Percentiles rank a stretch among this genome's conserved stretches.
Conservation (phyloP, 2,329 filamentous ascomycete species). For the Penicillium frequentans region DNA sequence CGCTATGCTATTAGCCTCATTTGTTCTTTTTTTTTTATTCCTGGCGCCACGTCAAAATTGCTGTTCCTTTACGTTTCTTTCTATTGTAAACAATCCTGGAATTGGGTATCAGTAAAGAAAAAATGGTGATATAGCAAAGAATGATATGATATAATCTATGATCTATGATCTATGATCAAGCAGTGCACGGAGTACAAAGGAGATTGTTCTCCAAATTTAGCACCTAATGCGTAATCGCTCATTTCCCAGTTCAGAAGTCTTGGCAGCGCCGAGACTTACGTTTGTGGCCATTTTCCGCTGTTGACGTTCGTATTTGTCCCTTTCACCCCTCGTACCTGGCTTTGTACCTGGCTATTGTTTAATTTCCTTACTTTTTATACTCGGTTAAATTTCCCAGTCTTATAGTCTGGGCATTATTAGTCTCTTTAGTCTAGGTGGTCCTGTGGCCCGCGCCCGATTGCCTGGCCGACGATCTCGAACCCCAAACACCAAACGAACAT, state of each 20-base stretch:
- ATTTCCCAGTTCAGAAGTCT: not conserved
- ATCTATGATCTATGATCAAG: not conserved
- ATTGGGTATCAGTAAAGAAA: not conserved
- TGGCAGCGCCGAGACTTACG: not conserved
- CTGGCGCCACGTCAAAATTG: slow-evolving; percentile 35
- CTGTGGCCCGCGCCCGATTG: slow-evolving; percentile 11
- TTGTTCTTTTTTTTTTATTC: slow-evolving; percentile 34
- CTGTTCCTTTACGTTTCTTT: slow-evolving; percentile 21
- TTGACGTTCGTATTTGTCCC: not conserved
- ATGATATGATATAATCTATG: not conserved
- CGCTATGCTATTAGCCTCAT: slow-evolving; percentile 44
- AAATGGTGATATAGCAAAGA: not conserved
- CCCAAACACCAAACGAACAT: slow-evolving; percentile 4
- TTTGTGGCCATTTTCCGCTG: not conserved
- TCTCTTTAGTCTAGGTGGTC: not conserved
- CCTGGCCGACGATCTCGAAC: slow-evolving; percentile 24
- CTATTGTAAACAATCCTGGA: slow-evolving; percentile 3
- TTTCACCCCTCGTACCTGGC: not conserved
- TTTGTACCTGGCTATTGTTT: not conserved
- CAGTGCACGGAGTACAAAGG: not conserved
- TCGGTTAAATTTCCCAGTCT: not conserved
- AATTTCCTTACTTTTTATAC: not conserved
- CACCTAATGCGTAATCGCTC: not conserved
- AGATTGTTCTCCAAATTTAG: too few species aligned
- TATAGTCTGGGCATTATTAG: not conserved